Conservation (phyloP, 2,329 filamentous ascomycete species). For the Neofusicoccum laricinum region DNA sequence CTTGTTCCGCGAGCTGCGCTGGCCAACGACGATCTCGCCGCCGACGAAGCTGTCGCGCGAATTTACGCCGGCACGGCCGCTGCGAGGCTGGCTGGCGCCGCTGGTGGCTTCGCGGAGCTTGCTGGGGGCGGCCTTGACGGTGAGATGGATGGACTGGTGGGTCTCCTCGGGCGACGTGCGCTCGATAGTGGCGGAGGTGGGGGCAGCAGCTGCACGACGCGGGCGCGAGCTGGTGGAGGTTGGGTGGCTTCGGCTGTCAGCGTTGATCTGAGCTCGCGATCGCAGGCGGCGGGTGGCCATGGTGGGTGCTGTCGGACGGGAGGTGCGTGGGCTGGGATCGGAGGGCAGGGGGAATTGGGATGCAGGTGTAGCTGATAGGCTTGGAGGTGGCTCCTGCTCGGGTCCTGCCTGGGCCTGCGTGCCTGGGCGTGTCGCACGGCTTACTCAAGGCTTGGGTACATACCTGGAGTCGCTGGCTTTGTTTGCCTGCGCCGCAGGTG, state of each 20-base stretch:
- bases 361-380: constrained; percentile 13
- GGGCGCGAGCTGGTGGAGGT: constrained; percentile 36
- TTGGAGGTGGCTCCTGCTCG: constrained; percentile 14
- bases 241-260: constrained; percentile 27
- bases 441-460: constrained; percentile 13
- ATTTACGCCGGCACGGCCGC: constrained; percentile 26
- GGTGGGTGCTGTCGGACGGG: constrained; percentile 9
- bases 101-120: constrained; percentile 49
- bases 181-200: constrained; percentile 33
- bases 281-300: constrained; percentile 36
- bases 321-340: no score
- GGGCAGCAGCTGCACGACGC: constrained; percentile 31
- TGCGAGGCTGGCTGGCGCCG: constrained; percentile 26
- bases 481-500: constrained; percentile 20
- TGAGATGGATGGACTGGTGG: constrained; percentile 47
- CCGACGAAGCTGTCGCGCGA: constrained; percentile 24
- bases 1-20: constrained; percentile 37
- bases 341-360: neutral
- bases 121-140: constrained; percentile 49
- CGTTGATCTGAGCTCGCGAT: constrained; percentile 28
- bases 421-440: constrained; percentile 14
- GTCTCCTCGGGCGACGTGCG: constrained; percentile 38
- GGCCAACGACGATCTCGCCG: constrained; percentile 32
- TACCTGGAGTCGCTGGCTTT: constrained; percentile 14
- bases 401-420: neutral